Base-by-base conservation (phyloP, 805 yeast genomes). In the Spathaspora hagerdaliae region DNA sequence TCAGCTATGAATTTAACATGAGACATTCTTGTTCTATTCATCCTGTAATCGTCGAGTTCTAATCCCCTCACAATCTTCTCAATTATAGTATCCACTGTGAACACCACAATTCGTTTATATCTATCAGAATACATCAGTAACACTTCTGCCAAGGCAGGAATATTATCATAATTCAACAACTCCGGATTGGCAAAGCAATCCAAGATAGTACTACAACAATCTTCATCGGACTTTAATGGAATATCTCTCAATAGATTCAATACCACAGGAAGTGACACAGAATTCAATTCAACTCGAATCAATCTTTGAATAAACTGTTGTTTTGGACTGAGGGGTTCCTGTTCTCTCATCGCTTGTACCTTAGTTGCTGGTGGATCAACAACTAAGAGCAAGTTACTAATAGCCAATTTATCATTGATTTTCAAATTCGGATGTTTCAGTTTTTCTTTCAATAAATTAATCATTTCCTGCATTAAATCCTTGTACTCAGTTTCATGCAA, bases 21-120 rank as follows among this genome's bases (percentile, higher is more conserved):
- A 0, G 94, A 74, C 47, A 86, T 60, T 46, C 96, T 67, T 11
- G 65, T 64, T 57, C 90, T 74, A 53, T 83, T 84, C 42, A 65
- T 60, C 44, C 79, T 70, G 55, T 77, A 84, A 52, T 80, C 79
- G 50, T 82, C 79, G 5, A 69, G 52, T 55, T 89, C 96, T 48
- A 89, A 63, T 0, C 89, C 94, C 26, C 81, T 55, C 8, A 74
- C 69, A 12, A 86, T 71, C n/a, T 73, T 70, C 56, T 90, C 96
- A 12, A 85, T 51, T 2, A 84, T 44, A 12, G 76, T 67, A 60
- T 91, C 96, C 41, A 87, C 63, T 1, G 81, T 75, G 24, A 56
- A 56, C 2, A 75, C 61, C 10, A 67, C 63, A 45, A 85, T 67
- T 12, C 64, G 57, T 13, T 70, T 65, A 43, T 75, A 66, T 24